A percentile compares a stretch with the other conserved stretches of the same genome.
Evolutionary conservation across 371 early-diverging fungal species (phyloP).

Genomic region (Mycotypha africana): DNA sequence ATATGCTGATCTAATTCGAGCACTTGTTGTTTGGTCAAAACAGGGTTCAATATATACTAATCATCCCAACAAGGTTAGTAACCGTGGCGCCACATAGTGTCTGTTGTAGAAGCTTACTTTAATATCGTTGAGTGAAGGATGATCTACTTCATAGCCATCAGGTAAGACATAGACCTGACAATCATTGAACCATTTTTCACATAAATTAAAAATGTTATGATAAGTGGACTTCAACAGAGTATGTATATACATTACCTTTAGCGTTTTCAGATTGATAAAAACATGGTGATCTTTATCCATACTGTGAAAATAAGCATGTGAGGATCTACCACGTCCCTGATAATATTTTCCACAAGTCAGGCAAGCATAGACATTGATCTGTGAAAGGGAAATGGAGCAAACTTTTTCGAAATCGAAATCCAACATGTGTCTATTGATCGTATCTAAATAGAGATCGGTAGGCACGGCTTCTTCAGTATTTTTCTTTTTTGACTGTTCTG

Average conservation of each 20-base stretch:
- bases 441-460: constrained; percentile 54
- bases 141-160: constrained; percentile 88
- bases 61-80: too few relatives aligned
- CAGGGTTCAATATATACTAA: constrained; percentile 84
- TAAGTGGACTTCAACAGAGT: too few relatives aligned
- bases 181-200: too few relatives aligned
- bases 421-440: constrained; percentile 81
- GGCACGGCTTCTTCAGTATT: constrained; percentile 11
- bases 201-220: not conserved
- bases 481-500: not conserved
- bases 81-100: too few relatives aligned
- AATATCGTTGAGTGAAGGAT: constrained; percentile 88
- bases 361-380: constrained; percentile 95
- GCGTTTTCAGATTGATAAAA: constrained; percentile 87
- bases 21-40: constrained; percentile 71
- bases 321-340: constrained; percentile 89
- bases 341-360: constrained; percentile 96
- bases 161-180: constrained; percentile 84
- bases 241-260: constrained; percentile 61
- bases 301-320: constrained; percentile 95
- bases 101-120: constrained; percentile 45
- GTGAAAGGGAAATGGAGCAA: constrained; percentile 91
- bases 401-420: constrained; percentile 99
- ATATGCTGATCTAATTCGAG: constrained; percentile 56
- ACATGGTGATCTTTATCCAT: constrained; percentile 96